Percentiles rank a stretch among this genome's conserved stretches.
Conservation (phyloP, 306 rosid species). For the Glycine soja region DNA sequence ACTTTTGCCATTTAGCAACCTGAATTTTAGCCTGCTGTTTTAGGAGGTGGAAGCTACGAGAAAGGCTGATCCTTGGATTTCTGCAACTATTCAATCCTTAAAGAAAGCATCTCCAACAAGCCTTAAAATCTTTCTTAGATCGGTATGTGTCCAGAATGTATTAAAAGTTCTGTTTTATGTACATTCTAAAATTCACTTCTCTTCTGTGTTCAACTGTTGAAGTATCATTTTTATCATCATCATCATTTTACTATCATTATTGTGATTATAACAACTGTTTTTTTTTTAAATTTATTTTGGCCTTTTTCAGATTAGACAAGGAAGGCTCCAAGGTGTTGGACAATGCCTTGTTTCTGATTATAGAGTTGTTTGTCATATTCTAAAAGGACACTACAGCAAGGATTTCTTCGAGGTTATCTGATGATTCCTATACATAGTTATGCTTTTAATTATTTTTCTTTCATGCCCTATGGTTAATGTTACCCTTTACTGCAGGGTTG, state of each 20-base stretch:
- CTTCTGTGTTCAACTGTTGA: conserved; percentile 1
- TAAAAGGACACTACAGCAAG: conserved; percentile 80
- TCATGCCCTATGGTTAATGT: conserved; percentile 33
- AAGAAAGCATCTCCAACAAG: conserved; percentile 86
- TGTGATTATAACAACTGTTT: not conserved
- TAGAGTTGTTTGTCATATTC: conserved; percentile 79
- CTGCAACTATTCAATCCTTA: conserved; percentile 67
- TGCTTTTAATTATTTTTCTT: conserved; percentile 32
- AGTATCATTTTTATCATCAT: not conserved
- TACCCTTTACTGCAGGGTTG: conserved; percentile 74
- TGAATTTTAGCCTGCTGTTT: conserved; percentile 41
- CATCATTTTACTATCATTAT: not conserved
- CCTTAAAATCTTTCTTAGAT: conserved; percentile 81
- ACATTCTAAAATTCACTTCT: not conserved
- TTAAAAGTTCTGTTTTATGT: conserved; percentile 20
- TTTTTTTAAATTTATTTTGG: conserved; percentile 5
- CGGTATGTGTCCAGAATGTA: conserved; percentile 58
- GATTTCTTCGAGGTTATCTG: conserved; percentile 83
- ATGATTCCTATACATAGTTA: not conserved
- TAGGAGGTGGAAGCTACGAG: conserved; percentile 70
- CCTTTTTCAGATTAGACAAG: conserved; percentile 73
- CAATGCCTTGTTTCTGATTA: conserved; percentile 83
- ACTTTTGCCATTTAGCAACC: conserved; percentile 36
- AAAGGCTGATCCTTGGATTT: conserved; percentile 66
- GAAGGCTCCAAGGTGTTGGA: conserved; percentile 81